phyloP scores from a whole-genome alignment of 305 asterid genomes.

The Withania somnifera region DNA sequence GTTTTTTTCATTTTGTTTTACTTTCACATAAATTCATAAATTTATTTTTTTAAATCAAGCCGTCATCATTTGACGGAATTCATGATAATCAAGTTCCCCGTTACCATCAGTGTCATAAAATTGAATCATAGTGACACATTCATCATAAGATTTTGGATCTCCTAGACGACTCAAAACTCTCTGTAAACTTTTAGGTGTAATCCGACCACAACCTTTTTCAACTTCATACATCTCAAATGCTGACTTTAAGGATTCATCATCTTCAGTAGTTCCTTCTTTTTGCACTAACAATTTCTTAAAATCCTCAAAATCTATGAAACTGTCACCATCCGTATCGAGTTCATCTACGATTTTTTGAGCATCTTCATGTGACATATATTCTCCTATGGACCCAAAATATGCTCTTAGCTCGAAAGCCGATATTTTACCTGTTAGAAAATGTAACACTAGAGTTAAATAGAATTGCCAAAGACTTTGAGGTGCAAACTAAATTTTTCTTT shows the following conservation, averaged over 20 bases:
- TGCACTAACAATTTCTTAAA: conserved; percentile 27
- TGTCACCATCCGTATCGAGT: conserved; percentile 34
- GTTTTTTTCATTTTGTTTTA: neutral
- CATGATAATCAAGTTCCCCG: conserved; percentile 39
- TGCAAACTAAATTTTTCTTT: neutral
- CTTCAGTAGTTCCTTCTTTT: neutral
- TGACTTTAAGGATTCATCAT: conserved; percentile 34
- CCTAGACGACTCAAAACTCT: conserved; percentile 37
- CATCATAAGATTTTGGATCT: conserved; percentile 36
- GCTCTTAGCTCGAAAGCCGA: conserved; percentile 35
- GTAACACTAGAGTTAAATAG: neutral
- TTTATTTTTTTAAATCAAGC: neutral
- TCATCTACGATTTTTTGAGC: conserved; percentile 25
- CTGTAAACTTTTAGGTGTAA: conserved; percentile 50
- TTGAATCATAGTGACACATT: conserved; percentile 41
- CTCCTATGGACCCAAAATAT: conserved; percentile 37
- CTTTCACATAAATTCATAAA: neutral
- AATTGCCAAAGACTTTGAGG: neutral
- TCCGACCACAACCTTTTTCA: conserved; percentile 44
- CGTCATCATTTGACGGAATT: conserved; percentile 45
- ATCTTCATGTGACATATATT: conserved; percentile 42
- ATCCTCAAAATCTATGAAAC: conserved; percentile 25
- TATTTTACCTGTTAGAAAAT: conserved; percentile 13
- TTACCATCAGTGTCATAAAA: conserved; percentile 45
- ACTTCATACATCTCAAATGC: conserved; percentile 38